phyloP scores from a whole-genome alignment of 2,329 filamentous ascomycete species.

The Xylariaceae sp. region DNA sequence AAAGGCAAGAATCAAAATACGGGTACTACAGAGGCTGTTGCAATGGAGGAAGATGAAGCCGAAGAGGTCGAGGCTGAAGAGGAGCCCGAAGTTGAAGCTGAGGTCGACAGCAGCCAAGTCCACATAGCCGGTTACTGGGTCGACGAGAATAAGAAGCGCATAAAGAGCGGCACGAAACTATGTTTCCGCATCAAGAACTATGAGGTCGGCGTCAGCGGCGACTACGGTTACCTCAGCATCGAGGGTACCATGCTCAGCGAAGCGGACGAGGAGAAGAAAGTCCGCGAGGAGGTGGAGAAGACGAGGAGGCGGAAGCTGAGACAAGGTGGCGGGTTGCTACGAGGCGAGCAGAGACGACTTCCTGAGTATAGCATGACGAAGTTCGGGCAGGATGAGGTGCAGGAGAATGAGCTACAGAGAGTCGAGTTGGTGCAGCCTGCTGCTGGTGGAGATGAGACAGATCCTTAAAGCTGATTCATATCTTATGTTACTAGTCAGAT shows the following conservation, averaged over 20 bases:
- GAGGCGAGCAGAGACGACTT: conserved; percentile 27
- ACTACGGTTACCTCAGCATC: conserved; percentile 77
- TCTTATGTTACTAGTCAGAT: too few relatives aligned
- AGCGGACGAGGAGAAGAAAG: conserved; percentile 59
- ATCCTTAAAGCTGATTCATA: conserved; percentile 1
- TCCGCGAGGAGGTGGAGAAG: conserved; percentile 48
- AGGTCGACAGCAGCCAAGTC: conserved; percentile 44
- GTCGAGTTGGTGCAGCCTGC: conserved; percentile 34
- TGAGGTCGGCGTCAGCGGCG: conserved; percentile 70
- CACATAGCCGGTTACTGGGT: conserved; percentile 69
- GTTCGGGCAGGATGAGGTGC: conserved; percentile 45
- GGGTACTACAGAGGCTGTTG: conserved; percentile 14
- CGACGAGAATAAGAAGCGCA: conserved; percentile 63
- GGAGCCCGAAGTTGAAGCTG: conserved; percentile 34
- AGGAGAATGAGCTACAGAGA: conserved; percentile 37
- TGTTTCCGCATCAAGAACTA: conserved; percentile 80
- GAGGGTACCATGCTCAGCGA: conserved; percentile 79
- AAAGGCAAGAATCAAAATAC: conserved; percentile 26
- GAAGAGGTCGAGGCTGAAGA: conserved; percentile 27
- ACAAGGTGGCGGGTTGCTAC: conserved; percentile 31
- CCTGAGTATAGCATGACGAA: conserved; percentile 57
- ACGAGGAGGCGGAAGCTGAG: conserved; percentile 35
- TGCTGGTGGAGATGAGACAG: conserved; percentile 23
- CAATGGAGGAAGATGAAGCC: conserved; percentile 34
- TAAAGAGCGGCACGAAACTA: conserved; percentile 60